These are phyloP conservation scores for Tilletia setariae DNA, from an alignment of 1,284 basidiomycete species.

Conservation along the genomic window DNA sequence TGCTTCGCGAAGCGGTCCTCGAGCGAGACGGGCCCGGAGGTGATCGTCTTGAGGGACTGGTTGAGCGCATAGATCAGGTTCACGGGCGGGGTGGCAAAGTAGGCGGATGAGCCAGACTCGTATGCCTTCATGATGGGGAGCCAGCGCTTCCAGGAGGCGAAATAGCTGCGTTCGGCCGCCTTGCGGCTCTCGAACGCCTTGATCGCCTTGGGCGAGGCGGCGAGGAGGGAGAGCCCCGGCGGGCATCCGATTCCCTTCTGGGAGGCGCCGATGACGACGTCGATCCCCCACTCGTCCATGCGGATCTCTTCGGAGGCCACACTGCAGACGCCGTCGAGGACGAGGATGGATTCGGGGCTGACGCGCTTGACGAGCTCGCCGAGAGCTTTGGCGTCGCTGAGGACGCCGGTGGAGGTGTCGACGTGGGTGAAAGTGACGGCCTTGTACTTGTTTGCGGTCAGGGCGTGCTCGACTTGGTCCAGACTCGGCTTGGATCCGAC, in stretches of 20 bases:
- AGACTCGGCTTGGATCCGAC: slow-evolving; percentile 72
- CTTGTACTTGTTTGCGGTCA: slow-evolving; percentile 81
- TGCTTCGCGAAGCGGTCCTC: slow-evolving; percentile 78
- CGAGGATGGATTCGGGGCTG: slow-evolving; percentile 80
- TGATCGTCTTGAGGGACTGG: slow-evolving; percentile 73
- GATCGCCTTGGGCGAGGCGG: slow-evolving; percentile 77
- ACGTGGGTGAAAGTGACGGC: slow-evolving; percentile 90
- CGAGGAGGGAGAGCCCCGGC: slow-evolving; percentile 84
- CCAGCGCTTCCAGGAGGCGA: slow-evolving; percentile 63
- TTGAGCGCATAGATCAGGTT: slow-evolving; percentile 91
- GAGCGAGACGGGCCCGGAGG: slow-evolving; percentile 61
- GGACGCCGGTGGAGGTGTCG: slow-evolving; percentile 64
- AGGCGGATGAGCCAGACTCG: slow-evolving; percentile 47
- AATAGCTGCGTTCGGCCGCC: slow-evolving; percentile 74
- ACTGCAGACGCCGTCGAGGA: slow-evolving; percentile 89
- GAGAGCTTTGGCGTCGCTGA: slow-evolving; percentile 78
- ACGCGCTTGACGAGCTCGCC: slow-evolving; percentile 71
- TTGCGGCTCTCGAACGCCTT: slow-evolving; percentile 70
- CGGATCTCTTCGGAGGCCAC: slow-evolving; percentile 93
- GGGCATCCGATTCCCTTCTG: slow-evolving; percentile 95
- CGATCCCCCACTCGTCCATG: slow-evolving; percentile 87
- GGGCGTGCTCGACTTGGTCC: slow-evolving; percentile 67
- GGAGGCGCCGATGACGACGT: slow-evolving; percentile 81
- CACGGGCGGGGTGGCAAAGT: slow-evolving; percentile 63
- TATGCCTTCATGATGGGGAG: slow-evolving; percentile 54